Conservation (phyloP, 2,329 filamentous ascomycete genomes). For the Aspergillus aculeatinus region DNA sequence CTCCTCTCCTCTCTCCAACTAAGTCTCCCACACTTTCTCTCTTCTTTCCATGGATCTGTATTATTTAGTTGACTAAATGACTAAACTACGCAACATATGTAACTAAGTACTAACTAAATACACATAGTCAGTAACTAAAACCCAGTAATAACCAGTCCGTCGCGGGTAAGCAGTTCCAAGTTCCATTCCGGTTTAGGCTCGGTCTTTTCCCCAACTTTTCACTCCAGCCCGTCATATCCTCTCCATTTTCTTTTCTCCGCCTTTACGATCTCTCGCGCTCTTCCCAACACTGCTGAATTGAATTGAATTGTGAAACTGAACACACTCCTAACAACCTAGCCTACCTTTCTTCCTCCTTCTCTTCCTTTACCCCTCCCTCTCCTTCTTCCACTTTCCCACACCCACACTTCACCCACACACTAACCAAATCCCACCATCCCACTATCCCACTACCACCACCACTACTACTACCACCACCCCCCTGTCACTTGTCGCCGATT, state of each 20-base stretch:
- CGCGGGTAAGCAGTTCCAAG: constrained; percentile 18
- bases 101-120: not conserved
- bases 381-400: not conserved
- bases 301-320: constrained; percentile 4
- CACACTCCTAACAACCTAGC: not conserved
- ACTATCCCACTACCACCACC: not conserved
- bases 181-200: not conserved
- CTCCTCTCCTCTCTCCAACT: not conserved
- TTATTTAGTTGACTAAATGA: too few species aligned
- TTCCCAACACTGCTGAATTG: constrained; percentile 4
- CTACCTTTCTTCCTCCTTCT: too few species aligned
- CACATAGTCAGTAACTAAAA: too few species aligned
- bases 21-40: not conserved
- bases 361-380: not conserved
- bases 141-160: too few species aligned
- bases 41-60: not conserved
- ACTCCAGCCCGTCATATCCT: constrained; percentile 7
- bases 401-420: not conserved
- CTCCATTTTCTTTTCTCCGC: constrained; percentile 22
- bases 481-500: not conserved
- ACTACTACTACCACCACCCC: not conserved
- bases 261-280: constrained; percentile 5
- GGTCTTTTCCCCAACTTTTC: constrained; percentile 18
- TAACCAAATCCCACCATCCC: not conserved
- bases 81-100: not conserved